phyloP scores from a whole-genome alignment of 139 green algal genomes.

The Yamagishiella unicocca region DNA sequence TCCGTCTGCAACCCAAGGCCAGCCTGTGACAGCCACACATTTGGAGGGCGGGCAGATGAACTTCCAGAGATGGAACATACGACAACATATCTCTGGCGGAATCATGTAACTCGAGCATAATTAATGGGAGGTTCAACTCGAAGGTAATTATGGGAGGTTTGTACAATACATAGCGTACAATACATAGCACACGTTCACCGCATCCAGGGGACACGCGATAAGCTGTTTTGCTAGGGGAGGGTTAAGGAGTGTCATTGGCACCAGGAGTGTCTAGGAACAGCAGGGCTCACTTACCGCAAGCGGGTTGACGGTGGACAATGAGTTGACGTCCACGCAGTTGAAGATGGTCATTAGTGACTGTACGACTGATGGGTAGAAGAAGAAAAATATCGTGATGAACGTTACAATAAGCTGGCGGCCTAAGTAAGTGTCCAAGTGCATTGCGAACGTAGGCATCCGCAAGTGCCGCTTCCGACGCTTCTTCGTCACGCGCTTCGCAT shows the following conservation, averaged over 20 bases:
- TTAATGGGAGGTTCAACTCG: too few species aligned
- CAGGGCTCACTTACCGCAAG: slow-evolving; percentile 28
- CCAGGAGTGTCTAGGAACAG: too few species aligned
- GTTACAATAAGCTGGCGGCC: slow-evolving; percentile 20
- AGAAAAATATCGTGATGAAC: slow-evolving; percentile 36
- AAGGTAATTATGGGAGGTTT: too few species aligned
- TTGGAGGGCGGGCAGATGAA: too few species aligned
- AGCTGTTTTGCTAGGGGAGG: too few species aligned
- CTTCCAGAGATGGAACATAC: too few species aligned
- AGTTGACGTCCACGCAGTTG: slow-evolving; percentile 20
- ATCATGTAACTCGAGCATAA: too few species aligned
- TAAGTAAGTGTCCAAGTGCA: slow-evolving; percentile 5
- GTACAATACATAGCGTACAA: too few species aligned
- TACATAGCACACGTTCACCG: too few species aligned
- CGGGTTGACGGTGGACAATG: background rate
- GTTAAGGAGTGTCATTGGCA: too few species aligned
- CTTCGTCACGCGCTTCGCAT: slow-evolving; percentile 1
- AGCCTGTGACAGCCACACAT: background rate
- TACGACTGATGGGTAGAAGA: slow-evolving; percentile 35
- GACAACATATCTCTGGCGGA: too few species aligned
- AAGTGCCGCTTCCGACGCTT: background rate
- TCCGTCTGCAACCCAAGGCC: background rate
- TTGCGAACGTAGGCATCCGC: background rate
- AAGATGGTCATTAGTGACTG: slow-evolving; percentile 45
- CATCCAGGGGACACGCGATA: too few species aligned